These are phyloP conservation scores for Lunasporangiospora selenospora DNA, from an alignment of 192 early-diverging fungal genomes.

Conservation along the genomic window DNA sequence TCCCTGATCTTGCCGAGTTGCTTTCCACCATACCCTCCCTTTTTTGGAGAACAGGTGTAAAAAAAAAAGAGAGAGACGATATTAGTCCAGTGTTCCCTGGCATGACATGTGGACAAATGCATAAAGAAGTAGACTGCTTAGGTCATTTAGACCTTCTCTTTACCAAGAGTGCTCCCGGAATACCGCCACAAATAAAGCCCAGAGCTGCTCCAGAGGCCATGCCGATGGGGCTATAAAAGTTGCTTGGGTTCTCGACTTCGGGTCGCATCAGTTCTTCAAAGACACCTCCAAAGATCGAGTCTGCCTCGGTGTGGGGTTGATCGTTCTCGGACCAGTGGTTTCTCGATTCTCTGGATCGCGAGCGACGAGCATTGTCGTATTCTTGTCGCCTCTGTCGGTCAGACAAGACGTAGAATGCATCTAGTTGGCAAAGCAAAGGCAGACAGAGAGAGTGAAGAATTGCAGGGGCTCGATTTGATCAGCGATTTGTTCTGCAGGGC, in stretches of 20 bases:
- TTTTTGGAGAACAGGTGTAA: neutral
- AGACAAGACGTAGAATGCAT: slow-evolving; percentile 82
- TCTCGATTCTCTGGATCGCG: slow-evolving; percentile 3
- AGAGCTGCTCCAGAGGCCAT: slow-evolving; percentile 70
- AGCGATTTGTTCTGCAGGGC: too few species aligned
- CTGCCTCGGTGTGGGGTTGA: slow-evolving; percentile 57
- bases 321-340: slow-evolving; percentile 10
- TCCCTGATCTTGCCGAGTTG: slow-evolving; percentile 71
- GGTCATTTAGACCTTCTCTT: too few species aligned
- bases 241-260: slow-evolving; percentile 64
- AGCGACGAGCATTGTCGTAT: slow-evolving; percentile 55
- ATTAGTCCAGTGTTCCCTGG: neutral
- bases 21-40: slow-evolving; percentile 67
- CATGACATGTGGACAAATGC: too few species aligned
- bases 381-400: slow-evolving; percentile 49
- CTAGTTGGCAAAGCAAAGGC: slow-evolving; percentile 20
- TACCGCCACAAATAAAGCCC: slow-evolving; percentile 73
- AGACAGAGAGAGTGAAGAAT: too few species aligned
- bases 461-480: too few species aligned
- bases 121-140: too few species aligned
- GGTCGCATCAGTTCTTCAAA: slow-evolving; percentile 86
- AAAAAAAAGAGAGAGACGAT: neutral
- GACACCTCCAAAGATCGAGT: slow-evolving; percentile 74
- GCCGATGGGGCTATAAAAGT: slow-evolving; percentile 74
- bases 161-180: slow-evolving; percentile 65